A percentile compares a stretch with the other conserved stretches of the same genome.
Evolutionary conservation across 1,284 basidiomycete species (phyloP).

Genomic region (Ceratobasidium sp.): DNA sequence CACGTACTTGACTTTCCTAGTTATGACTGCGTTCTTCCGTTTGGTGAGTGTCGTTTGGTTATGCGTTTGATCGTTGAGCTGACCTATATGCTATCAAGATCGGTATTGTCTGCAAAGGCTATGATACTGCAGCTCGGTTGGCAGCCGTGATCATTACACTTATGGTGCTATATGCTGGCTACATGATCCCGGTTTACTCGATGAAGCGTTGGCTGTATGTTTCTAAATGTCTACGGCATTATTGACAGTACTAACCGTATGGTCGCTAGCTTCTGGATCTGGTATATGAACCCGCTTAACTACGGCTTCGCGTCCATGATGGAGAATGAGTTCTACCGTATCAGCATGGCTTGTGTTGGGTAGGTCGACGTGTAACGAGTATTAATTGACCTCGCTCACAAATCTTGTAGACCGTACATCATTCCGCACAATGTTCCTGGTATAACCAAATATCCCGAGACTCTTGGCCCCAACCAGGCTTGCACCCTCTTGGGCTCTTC

Average conservation of each 20-base stretch:
- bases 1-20: slow-evolving; percentile 62
- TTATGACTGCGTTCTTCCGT: slow-evolving; percentile 66
- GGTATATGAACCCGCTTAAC: slow-evolving; percentile 71
- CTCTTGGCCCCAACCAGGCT: slow-evolving; percentile 57
- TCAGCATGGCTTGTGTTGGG: slow-evolving; percentile 56
- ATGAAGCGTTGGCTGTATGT: slow-evolving; percentile 85
- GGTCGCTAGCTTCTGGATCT: slow-evolving; percentile 75
- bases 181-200: slow-evolving; percentile 66
- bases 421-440: slow-evolving; percentile 78
- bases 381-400: slow-evolving; percentile 62
- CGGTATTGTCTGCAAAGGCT: slow-evolving; percentile 61
- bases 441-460: slow-evolving; percentile 71
- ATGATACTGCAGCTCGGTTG: slow-evolving; percentile 65
- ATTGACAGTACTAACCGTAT: background rate
- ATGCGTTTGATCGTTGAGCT: background rate
- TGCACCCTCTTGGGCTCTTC: slow-evolving; percentile 52
- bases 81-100: slow-evolving; percentile 52
- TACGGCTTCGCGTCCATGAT: slow-evolving; percentile 87
- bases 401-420: slow-evolving; percentile 64
- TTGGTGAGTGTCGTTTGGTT: slow-evolving; percentile 53
- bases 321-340: slow-evolving; percentile 87
- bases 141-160: slow-evolving; percentile 63
- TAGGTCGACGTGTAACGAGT: background rate
- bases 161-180: slow-evolving; percentile 56
- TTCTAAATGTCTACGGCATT: background rate